Conservation (phyloP, 2,329 filamentous ascomycete species). For the Raffaelea deltoideospora region DNA sequence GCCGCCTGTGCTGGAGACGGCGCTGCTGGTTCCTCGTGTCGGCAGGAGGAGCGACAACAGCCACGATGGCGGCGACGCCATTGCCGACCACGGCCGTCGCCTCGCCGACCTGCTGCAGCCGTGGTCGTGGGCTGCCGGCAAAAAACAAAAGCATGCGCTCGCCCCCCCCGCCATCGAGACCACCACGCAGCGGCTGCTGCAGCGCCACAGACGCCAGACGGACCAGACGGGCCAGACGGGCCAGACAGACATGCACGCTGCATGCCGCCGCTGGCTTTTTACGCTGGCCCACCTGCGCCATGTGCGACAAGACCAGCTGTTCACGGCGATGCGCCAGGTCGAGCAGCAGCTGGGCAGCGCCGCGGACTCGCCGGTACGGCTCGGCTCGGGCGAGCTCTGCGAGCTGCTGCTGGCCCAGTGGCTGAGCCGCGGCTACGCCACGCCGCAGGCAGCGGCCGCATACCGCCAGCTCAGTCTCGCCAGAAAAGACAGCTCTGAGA, state of each 20-base stretch:
- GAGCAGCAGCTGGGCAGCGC: not conserved
- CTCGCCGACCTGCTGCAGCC: not conserved
- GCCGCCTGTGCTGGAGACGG: slow-evolving; percentile 2
- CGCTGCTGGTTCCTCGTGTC: not conserved
- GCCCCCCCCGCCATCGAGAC: not conserved
- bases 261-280: slow-evolving; percentile 6
- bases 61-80: too few relatives aligned
- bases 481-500: slow-evolving; percentile 2
- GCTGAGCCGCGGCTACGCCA: slow-evolving; percentile 14
- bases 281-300: slow-evolving; percentile 8
- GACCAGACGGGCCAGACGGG: too few relatives aligned
- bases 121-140: not conserved
- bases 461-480: not conserved
- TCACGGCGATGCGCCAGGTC: slow-evolving; percentile 6
- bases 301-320: slow-evolving; percentile 8
- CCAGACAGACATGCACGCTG: too few relatives aligned
- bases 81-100: too few relatives aligned
- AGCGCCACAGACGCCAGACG: not conserved
- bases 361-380: not conserved
- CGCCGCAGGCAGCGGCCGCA: not conserved
- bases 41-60: too few relatives aligned
- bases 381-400: slow-evolving; percentile 10
- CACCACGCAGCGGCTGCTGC: not conserved
- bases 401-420: slow-evolving; percentile 16
- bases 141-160: not conserved